Evolutionary conservation across 345 rosid genomes (phyloP).

Genomic region (Salix purpurea): DNA sequence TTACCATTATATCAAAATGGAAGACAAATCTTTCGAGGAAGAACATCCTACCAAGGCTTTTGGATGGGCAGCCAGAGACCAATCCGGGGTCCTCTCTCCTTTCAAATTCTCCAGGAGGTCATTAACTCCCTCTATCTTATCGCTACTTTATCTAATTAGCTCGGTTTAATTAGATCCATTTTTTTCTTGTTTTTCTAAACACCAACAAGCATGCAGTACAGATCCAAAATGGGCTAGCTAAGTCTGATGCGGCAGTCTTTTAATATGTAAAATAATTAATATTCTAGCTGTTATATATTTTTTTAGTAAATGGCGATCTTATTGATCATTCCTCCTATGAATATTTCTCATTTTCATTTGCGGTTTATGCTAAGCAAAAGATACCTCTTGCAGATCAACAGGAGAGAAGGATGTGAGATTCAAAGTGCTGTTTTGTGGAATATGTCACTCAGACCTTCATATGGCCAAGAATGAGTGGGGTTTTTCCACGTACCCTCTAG

Average conservation of each 20-base stretch:
- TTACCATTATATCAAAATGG: background rate
- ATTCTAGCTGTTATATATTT: no score
- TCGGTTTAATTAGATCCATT: no score
- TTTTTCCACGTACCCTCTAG: background rate
- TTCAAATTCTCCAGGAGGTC: slow-evolving; percentile 13
- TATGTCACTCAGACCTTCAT: background rate
- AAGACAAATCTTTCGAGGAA: background rate
- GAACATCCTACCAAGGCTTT: background rate
- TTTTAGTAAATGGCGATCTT: background rate
- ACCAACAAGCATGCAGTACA: no score
- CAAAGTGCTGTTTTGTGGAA: background rate
- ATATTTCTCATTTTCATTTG: background rate
- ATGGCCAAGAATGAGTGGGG: background rate
- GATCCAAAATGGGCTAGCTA: no score
- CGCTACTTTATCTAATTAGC: no score
- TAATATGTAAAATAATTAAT: no score
- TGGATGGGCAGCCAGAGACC: background rate
- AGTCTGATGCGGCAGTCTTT: no score
- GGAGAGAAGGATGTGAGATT: background rate
- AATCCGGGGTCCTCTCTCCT: background rate
- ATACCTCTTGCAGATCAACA: background rate
- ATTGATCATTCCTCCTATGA: background rate
- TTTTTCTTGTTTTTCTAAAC: no score
- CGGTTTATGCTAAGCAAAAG: no score
- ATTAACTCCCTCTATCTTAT: background rate